These are phyloP conservation scores for Leptographium wingfieldii DNA, from an alignment of 2,329 filamentous ascomycete genomes.

Conservation along the genomic window DNA sequence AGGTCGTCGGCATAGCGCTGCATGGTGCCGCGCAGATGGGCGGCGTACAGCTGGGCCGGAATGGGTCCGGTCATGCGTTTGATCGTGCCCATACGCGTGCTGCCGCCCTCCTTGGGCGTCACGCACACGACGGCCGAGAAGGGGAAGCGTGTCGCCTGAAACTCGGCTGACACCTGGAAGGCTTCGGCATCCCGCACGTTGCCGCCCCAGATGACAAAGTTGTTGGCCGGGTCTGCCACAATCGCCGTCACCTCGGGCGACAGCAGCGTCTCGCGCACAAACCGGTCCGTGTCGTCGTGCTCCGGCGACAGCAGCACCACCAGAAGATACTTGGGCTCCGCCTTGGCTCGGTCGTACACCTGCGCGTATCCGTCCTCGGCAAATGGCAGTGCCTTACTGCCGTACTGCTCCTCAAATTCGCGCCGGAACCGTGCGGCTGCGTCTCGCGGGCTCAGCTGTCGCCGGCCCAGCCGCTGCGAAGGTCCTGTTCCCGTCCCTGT, in stretches of 20 bases:
- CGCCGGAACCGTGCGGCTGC: conserved; percentile 79
- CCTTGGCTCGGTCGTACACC: conserved; percentile 79
- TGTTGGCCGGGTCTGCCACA: conserved; percentile 60
- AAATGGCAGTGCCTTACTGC: conserved; percentile 58
- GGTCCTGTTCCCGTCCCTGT: too few relatives aligned
- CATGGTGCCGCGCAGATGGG: conserved; percentile 62
- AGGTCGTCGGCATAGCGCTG: conserved; percentile 66
- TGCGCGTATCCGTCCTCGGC: conserved; percentile 85
- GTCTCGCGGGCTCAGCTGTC: conserved; percentile 72
- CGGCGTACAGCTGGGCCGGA: conserved; percentile 56
- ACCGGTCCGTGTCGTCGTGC: conserved; percentile 80
- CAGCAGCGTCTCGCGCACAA: conserved; percentile 72
- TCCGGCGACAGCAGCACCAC: conserved; percentile 82
- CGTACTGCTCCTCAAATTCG: conserved; percentile 93
- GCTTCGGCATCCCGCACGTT: conserved; percentile 89
- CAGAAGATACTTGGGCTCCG: conserved; percentile 82
- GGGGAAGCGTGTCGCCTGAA: conserved; percentile 85
- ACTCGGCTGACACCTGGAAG: conserved; percentile 79
- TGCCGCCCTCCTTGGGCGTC: conserved; percentile 58
- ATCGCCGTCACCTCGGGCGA: conserved; percentile 61
- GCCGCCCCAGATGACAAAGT: conserved; percentile 83
- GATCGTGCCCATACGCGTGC: conserved; percentile 82
- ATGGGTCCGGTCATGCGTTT: conserved; percentile 65
- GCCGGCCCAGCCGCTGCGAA: conserved; percentile 24
- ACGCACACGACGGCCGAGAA: conserved; percentile 79